These are phyloP conservation scores for Paratrypanosoma confusum DNA, from an alignment of 208 protist species.

Conservation along the genomic window DNA sequence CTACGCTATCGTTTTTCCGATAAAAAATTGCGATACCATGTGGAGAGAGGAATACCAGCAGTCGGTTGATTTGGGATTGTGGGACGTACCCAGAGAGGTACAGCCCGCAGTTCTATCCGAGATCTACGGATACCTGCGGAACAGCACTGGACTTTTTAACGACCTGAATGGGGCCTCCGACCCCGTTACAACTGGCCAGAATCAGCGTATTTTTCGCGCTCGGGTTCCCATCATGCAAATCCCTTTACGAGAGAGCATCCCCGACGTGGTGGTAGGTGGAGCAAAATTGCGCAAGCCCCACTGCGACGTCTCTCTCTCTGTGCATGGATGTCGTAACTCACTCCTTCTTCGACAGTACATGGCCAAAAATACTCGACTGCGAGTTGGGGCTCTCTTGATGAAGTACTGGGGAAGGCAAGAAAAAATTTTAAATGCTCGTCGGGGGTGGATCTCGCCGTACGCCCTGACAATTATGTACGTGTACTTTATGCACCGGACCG, in stretches of 20 bases:
- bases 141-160: background rate
- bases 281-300: constrained; percentile 2
- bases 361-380: constrained; percentile 35
- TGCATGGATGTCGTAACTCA: constrained; percentile 60
- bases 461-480: constrained; percentile 76
- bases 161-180: background rate
- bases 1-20: constrained; percentile 48
- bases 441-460: constrained; percentile 78
- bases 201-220: constrained; percentile 64
- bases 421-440: constrained; percentile 52
- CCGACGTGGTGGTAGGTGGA: constrained; percentile 12
- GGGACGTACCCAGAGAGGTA: too few relatives aligned
- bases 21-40: too few relatives aligned
- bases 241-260: background rate
- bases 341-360: constrained; percentile 60
- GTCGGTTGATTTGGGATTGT: too few relatives aligned
- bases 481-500: constrained; percentile 42
- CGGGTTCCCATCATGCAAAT: constrained; percentile 52
- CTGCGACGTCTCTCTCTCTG: constrained; percentile 71
- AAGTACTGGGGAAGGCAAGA: constrained; percentile 63
- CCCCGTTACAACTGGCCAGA: constrained; percentile 8
- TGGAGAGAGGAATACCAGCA: too few relatives aligned
- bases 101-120: constrained; percentile 29
- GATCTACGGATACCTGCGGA: constrained; percentile 29
- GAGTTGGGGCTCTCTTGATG: constrained; percentile 27